A percentile compares a stretch with the other conserved stretches of the same genome.
phyloP scores from a whole-genome alignment of 192 early-diverging fungal genomes.

The Phycomyces nitens region DNA sequence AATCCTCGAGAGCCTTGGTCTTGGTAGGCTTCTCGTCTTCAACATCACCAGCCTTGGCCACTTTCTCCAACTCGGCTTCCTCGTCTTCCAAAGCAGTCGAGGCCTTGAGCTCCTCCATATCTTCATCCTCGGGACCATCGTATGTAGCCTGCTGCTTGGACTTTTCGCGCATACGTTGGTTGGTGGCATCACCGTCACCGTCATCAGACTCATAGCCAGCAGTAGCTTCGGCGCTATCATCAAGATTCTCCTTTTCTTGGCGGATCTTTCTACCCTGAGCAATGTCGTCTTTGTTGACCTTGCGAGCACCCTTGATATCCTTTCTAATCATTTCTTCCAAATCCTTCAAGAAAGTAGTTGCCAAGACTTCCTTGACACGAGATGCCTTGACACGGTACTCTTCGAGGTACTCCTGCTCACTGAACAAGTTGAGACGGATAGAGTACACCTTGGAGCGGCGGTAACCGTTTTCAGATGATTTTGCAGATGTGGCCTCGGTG shows the following conservation, averaged over 20 bases:
- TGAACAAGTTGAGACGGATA: conserved; percentile 84
- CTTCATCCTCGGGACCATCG: conserved; percentile 86
- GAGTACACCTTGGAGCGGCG: conserved; percentile 73
- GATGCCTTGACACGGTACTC: conserved; percentile 70
- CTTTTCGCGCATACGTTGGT: conserved; percentile 57
- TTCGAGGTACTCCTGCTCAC: conserved; percentile 65
- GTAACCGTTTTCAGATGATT: conserved; percentile 38
- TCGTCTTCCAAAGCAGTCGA: conserved; percentile 46
- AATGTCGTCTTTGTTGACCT: conserved; percentile 32
- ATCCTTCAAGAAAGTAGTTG: conserved; percentile 63
- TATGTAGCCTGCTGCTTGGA: conserved; percentile 68
- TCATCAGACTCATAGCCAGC: conserved; percentile 38
- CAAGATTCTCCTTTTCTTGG: conserved; percentile 34
- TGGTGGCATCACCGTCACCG: conserved; percentile 72
- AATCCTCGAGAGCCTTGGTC: conserved; percentile 34
- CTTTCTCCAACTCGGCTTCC: conserved; percentile 41
- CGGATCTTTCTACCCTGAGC: conserved; percentile 30
- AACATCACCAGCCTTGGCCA: conserved; percentile 32
- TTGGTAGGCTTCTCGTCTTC: conserved; percentile 37
- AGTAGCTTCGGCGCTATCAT: conserved; percentile 24
- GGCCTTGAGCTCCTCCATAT: conserved; percentile 52
- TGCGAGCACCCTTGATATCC: conserved; percentile 66
- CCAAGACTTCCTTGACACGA: conserved; percentile 74
- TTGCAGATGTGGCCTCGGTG: conserved; percentile 65
- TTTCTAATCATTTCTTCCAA: conserved; percentile 76